Percentiles rank a stretch among this genome's conserved stretches.
phyloP scores from a whole-genome alignment of 2,329 filamentous ascomycete genomes.

The Aspergillus puulaauensis region DNA sequence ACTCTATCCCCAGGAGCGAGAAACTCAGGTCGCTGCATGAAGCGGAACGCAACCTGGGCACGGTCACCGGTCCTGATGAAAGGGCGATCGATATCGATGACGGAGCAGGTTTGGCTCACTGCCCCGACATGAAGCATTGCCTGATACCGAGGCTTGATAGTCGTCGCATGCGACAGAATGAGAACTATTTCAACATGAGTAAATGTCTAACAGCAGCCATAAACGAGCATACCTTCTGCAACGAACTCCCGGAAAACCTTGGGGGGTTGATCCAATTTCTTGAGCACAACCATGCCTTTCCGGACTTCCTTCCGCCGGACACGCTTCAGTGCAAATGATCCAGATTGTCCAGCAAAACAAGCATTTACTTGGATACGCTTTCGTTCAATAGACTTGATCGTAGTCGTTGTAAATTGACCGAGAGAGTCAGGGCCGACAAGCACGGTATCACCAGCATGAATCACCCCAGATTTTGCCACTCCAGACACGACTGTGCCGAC shows the following conservation, averaged over 20 bases:
- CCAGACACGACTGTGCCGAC: constrained; percentile 95
- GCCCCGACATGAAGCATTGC: constrained; percentile 97
- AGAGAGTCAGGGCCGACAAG: constrained; percentile 87
- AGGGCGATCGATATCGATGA: constrained; percentile 95
- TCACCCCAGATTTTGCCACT: constrained; percentile 81
- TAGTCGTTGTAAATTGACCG: constrained; percentile 84
- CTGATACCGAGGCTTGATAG: constrained; percentile 95
- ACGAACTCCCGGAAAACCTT: constrained; percentile 76
- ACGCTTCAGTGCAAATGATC: constrained; percentile 85
- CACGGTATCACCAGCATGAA: constrained; percentile 87
- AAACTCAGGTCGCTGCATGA: constrained; percentile 92
- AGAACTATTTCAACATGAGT: constrained; percentile 58
- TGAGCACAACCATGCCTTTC: constrained; percentile 96
- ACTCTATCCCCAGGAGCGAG: constrained; percentile 83
- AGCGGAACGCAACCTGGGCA: constrained; percentile 91
- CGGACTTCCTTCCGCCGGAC: constrained; percentile 87
- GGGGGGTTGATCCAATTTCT: constrained; percentile 72
- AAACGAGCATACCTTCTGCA: constrained; percentile 62
- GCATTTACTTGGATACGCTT: constrained; percentile 88
- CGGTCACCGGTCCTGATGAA: constrained; percentile 93
- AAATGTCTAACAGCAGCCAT: background rate
- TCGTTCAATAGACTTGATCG: constrained; percentile 87
- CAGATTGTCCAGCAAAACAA: constrained; percentile 87
- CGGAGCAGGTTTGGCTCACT: constrained; percentile 91
- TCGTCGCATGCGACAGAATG: constrained; percentile 93